These are phyloP conservation scores for Avena insularis DNA, from an alignment of 176 grass and related monocot genomes.

Conservation along the genomic window DNA sequence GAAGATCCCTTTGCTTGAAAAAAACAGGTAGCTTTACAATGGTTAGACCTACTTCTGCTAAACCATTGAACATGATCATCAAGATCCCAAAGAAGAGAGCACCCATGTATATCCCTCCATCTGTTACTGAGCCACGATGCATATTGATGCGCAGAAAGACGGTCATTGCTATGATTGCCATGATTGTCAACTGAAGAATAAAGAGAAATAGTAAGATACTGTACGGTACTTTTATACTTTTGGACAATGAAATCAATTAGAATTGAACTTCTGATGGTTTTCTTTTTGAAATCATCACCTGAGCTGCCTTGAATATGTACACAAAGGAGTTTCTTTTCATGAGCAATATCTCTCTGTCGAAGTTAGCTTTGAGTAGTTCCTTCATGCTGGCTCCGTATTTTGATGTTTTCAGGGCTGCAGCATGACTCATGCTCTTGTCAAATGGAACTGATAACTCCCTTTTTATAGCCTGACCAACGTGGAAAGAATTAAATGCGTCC, in stretches of 20 bases:
- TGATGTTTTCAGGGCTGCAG: constrained; percentile 63
- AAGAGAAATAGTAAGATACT: background rate
- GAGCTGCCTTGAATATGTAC: constrained; percentile 65
- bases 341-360: constrained; percentile 65
- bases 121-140: constrained; percentile 39
- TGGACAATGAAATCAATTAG: background rate
- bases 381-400: constrained; percentile 66
- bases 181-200: constrained; percentile 44
- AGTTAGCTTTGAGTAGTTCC: constrained; percentile 73
- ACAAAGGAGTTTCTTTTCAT: constrained; percentile 84
- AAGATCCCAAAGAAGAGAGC: constrained; percentile 63
- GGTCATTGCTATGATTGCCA: constrained; percentile 72
- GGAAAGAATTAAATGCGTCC: constrained; percentile 72
- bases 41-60: constrained; percentile 71
- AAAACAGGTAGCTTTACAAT: constrained; percentile 78
- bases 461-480: constrained; percentile 51
- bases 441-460: constrained; percentile 63
- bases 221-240: background rate
- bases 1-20: constrained; percentile 86
- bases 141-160: constrained; percentile 75
- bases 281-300: constrained; percentile 55
- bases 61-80: constrained; percentile 81
- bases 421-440: constrained; percentile 69
- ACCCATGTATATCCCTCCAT: constrained; percentile 70
- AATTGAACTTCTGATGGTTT: background rate